Evolutionary conservation across 169 alveolate genomes (phyloP).

Genomic region (Neospora caninum): DNA sequence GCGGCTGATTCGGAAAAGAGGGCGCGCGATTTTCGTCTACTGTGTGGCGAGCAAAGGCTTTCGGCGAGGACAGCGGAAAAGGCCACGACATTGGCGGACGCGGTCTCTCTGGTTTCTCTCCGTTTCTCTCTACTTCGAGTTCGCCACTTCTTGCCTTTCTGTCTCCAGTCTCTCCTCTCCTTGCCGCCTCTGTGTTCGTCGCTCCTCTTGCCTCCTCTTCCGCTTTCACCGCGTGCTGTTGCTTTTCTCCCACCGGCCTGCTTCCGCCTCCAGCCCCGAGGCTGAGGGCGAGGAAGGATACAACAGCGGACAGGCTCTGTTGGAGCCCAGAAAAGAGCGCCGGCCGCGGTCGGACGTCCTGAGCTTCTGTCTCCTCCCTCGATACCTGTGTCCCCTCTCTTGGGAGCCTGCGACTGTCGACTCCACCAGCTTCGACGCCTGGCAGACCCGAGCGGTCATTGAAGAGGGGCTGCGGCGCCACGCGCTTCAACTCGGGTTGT

Average conservation of each 20-base stretch:
- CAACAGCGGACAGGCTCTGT: not conserved
- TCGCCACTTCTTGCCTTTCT: no score
- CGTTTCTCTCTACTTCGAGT: not conserved
- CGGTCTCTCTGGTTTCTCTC: not conserved
- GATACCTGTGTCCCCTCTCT: not conserved
- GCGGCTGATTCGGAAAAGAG: no score
- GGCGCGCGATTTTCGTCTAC: no score
- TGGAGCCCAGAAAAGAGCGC: slow-evolving; percentile 7
- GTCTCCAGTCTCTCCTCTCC: no score
- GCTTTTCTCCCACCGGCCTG: not conserved
- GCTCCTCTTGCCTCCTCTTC: no score
- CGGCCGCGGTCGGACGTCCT: not conserved
- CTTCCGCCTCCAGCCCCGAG: not conserved
- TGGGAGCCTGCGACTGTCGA: not conserved
- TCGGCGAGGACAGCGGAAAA: not conserved
- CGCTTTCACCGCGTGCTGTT: no score
- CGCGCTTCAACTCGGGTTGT: no score
- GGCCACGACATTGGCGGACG: not conserved
- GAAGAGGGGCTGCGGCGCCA: not conserved
- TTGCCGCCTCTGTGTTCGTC: no score
- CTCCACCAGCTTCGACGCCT: not conserved
- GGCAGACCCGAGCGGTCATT: not conserved
- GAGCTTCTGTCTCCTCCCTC: not conserved
- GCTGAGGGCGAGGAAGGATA: not conserved
- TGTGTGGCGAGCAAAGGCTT: not conserved